Percentiles rank a stretch among this genome's conserved stretches.
These are phyloP conservation scores for Fistulifera pelliculosa DNA, from an alignment of 108 stramenopile species.

Conservation along the genomic window DNA sequence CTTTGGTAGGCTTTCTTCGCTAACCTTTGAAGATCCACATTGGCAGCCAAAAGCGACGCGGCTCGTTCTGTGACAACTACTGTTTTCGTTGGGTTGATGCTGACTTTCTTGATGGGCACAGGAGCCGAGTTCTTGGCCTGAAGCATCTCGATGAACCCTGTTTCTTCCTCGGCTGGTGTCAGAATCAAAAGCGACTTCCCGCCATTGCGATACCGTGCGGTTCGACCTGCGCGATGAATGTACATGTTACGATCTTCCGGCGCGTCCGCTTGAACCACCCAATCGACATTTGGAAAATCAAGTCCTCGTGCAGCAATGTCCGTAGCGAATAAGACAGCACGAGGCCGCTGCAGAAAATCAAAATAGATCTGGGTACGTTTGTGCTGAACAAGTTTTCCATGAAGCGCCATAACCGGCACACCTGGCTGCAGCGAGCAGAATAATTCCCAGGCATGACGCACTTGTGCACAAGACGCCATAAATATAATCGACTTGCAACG, in stretches of 20 bases:
- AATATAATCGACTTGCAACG: constrained; percentile 95
- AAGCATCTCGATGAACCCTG: constrained; percentile 11
- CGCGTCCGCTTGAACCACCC: constrained; percentile 97
- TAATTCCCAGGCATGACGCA: constrained; percentile 85
- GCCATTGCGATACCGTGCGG: constrained; percentile 79
- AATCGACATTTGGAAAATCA: constrained; percentile 96
- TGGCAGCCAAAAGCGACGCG: constrained; percentile 77
- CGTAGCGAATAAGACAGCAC: constrained; percentile 93
- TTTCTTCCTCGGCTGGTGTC: constrained; percentile 76
- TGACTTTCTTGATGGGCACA: constrained; percentile 77
- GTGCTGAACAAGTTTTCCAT: constrained; percentile 95
- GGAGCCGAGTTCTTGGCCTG: constrained; percentile 40
- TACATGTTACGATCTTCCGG: constrained; percentile 93
- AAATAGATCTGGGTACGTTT: constrained; percentile 92
- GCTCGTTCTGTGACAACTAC: constrained; percentile 80
- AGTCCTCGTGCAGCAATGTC: constrained; percentile 95
- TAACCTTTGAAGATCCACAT: constrained; percentile 50
- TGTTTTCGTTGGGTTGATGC: constrained; percentile 90
- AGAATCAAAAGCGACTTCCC: constrained; percentile 87
- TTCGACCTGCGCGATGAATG: constrained; percentile 93
- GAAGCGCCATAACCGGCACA: constrained; percentile 92
- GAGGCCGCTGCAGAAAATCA: constrained; percentile 81
- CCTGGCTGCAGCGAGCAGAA: constrained; percentile 94
- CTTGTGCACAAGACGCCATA: constrained; percentile 93
- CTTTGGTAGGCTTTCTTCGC: constrained; percentile 91